Percentiles rank a stretch among this genome's conserved stretches.
These are phyloP conservation scores for Venturia pyrina DNA, from an alignment of 2,329 filamentous ascomycete species.

Conservation along the genomic window DNA sequence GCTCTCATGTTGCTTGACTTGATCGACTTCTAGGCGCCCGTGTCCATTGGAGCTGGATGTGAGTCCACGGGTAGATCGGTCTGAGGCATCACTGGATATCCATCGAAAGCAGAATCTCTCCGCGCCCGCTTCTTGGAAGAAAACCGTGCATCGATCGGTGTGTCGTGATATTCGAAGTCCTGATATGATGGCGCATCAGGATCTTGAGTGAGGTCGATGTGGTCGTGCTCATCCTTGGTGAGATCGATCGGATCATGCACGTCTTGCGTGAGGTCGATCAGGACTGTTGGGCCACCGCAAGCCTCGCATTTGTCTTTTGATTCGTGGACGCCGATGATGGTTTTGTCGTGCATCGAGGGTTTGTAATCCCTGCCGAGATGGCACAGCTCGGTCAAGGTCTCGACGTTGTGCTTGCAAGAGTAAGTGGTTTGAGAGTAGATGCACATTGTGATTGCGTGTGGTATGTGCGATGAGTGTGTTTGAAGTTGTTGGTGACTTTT, in stretches of 20 bases:
- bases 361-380: not conserved
- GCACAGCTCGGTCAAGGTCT: not conserved
- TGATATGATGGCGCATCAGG: not conserved
- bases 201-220: not conserved
- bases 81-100: not conserved
- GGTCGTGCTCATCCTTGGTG: not conserved
- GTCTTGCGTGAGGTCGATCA: not conserved
- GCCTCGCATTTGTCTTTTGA: slow-evolving; percentile 1
- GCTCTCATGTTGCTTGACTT: not conserved
- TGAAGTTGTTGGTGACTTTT: not conserved
- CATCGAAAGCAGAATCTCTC: not conserved
- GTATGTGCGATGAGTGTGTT: not conserved
- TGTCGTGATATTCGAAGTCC: not conserved
- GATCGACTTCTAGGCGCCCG: not conserved
- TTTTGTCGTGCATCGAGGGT: slow-evolving; percentile 9
- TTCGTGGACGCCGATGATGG: slow-evolving; percentile 6
- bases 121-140: not conserved
- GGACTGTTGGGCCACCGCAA: not conserved
- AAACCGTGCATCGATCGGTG: not conserved
- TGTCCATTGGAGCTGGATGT: not conserved
- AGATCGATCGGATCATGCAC: not conserved
- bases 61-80: not conserved
- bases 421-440: slow-evolving; percentile 5
- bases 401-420: slow-evolving; percentile 9
- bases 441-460: slow-evolving; percentile 2